These are phyloP conservation scores for Penicillium italicum DNA, from an alignment of 2,329 filamentous ascomycete genomes.

Conservation along the genomic window DNA sequence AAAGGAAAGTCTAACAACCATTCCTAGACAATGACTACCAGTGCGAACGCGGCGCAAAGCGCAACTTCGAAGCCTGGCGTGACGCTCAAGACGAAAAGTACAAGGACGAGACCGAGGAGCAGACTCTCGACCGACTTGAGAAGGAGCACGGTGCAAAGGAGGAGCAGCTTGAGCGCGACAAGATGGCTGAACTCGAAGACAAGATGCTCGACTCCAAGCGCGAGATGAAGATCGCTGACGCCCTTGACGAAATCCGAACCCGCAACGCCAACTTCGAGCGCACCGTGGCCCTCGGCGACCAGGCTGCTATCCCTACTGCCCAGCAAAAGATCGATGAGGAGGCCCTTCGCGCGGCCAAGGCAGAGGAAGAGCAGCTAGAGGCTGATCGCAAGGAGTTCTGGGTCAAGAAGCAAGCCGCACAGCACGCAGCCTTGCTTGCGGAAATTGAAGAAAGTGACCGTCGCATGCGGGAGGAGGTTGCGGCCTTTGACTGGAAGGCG, in stretches of 20 bases:
- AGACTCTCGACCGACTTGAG: slow-evolving; percentile 80
- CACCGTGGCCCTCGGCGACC: slow-evolving; percentile 63
- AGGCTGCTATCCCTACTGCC: slow-evolving; percentile 55
- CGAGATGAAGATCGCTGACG: slow-evolving; percentile 96
- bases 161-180: slow-evolving; percentile 71
- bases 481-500: too few species aligned
- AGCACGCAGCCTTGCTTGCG: neutral
- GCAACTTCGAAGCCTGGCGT: slow-evolving; percentile 92
- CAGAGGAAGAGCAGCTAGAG: slow-evolving; percentile 56
- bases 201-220: slow-evolving; percentile 90
- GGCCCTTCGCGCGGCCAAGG: slow-evolving; percentile 40
- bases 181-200: slow-evolving; percentile 91
- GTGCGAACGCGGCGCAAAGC: slow-evolving; percentile 75
- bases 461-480: too few species aligned
- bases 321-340: slow-evolving; percentile 30
- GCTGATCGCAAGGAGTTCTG: neutral
- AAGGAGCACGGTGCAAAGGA: slow-evolving; percentile 64
- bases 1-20: neutral
- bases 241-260: slow-evolving; percentile 88
- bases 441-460: too few species aligned
- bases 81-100: slow-evolving; percentile 55
- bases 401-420: neutral
- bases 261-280: slow-evolving; percentile 84
- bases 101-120: slow-evolving; percentile 74
- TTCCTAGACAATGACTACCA: slow-evolving; percentile 69